Evolutionary conservation across 78 protist genomes (phyloP).

Genomic region (Monocercomonoides exilis): DNA sequence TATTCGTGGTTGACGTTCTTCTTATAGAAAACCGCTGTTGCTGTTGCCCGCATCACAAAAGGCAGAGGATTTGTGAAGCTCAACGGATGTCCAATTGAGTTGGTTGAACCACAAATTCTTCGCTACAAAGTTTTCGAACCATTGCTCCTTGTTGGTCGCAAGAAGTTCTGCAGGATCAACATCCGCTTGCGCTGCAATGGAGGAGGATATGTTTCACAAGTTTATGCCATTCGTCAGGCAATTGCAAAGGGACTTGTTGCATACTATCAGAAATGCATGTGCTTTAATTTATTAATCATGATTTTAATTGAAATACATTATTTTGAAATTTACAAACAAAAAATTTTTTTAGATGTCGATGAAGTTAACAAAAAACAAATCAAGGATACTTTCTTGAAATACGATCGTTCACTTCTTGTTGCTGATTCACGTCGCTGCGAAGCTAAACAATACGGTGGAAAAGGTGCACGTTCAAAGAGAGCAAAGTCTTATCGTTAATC

Average conservation of each 20-base stretch:
- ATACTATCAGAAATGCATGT: conserved; percentile 90
- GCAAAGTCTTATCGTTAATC: conserved; percentile 98
- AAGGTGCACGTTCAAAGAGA: conserved; percentile 94
- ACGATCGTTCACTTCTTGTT: conserved; percentile 93
- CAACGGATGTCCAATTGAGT: conserved; percentile 91
- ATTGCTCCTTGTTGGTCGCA: conserved; percentile 80
- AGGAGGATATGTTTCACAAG: conserved; percentile 92
- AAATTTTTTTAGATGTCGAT: conserved; percentile 84
- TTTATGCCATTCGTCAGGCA: conserved; percentile 97
- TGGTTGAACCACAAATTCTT: conserved; percentile 81
- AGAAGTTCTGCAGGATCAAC: conserved; percentile 75
- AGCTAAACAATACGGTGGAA: conserved; percentile 99
- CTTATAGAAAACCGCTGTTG: conserved; percentile 89
- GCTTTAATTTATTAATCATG: background rate
- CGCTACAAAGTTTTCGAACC: conserved; percentile 94
- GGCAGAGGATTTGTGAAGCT: conserved; percentile 90
- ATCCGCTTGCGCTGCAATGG: conserved; percentile 95
- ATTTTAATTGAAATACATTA: background rate
- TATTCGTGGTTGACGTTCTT: too few species aligned
- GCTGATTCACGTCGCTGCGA: conserved; percentile 99
- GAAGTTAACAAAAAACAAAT: conserved; percentile 86
- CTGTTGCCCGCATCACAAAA: conserved; percentile 85
- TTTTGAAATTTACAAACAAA: too few species aligned
- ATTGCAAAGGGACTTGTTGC: conserved; percentile 92
- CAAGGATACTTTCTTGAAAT: conserved; percentile 72